A percentile compares a stretch with the other conserved stretches of the same genome.
Evolutionary conservation across 1,284 basidiomycete species (phyloP).

Genomic region (Pascua sp.): DNA sequence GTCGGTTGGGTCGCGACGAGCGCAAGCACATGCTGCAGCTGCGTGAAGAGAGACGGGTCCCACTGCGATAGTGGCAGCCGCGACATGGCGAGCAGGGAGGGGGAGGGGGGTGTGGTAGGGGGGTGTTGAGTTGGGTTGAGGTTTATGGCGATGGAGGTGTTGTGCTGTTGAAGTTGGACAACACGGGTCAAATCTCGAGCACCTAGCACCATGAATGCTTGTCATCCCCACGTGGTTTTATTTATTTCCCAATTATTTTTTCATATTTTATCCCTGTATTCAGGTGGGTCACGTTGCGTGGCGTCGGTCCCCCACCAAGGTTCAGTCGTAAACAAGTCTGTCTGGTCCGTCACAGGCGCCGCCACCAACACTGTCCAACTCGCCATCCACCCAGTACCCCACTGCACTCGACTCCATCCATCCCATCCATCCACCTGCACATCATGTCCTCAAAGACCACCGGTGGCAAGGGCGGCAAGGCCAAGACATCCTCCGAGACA

Average conservation of each 20-base stretch:
- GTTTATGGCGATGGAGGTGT: constrained; percentile 2
- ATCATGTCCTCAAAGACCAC: constrained; percentile 47
- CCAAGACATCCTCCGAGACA: constrained; percentile 50
- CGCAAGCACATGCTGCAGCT: constrained; percentile 36
- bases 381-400: constrained; percentile 14
- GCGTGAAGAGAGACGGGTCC: constrained; percentile 39
- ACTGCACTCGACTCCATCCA: constrained; percentile 8
- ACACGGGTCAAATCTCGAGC: constrained; percentile 2
- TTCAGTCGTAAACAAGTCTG: neutral
- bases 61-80: constrained; percentile 32
- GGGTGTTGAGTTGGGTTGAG: constrained; percentile 8
- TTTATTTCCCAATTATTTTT: too few species aligned
- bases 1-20: constrained; percentile 35
- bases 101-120: neutral
- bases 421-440: constrained; percentile 14
- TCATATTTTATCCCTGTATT: neutral
- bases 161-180: neutral
- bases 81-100: constrained; percentile 20
- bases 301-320: neutral
- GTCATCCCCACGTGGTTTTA: neutral
- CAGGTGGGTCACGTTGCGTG: neutral
- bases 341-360: neutral
- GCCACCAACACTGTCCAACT: constrained; percentile 1
- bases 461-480: constrained; percentile 52
- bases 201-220: too few species aligned